These are phyloP conservation scores for Fusarium chaquense DNA, from an alignment of 2,329 filamentous ascomycete genomes.

Conservation along the genomic window DNA sequence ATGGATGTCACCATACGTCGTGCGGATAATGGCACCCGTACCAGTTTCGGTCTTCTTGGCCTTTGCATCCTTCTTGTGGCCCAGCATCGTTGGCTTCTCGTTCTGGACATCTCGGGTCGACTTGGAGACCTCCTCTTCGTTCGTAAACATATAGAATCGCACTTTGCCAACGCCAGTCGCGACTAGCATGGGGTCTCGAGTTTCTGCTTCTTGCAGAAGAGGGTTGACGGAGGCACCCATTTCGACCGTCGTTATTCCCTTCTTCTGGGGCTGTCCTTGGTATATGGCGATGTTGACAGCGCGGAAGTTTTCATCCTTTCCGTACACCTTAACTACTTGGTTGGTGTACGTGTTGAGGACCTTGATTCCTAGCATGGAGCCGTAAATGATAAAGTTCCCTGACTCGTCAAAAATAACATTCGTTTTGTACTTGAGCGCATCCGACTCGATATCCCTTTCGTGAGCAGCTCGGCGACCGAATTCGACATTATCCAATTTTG, in stretches of 20 bases:
- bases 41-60: constrained; percentile 77
- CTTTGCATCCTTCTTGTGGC: constrained; percentile 65
- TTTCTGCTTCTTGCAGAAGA: constrained; percentile 90
- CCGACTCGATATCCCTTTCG: constrained; percentile 85
- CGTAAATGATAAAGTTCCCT: constrained; percentile 93
- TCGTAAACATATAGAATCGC: constrained; percentile 98
- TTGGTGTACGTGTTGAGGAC: constrained; percentile 97
- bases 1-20: constrained; percentile 92
- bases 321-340: constrained; percentile 89
- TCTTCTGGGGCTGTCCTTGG: constrained; percentile 95
- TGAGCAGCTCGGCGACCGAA: constrained; percentile 89
- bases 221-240: constrained; percentile 98
- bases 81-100: constrained; percentile 82
- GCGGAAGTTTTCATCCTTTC: constrained; percentile 88
- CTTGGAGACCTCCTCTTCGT: constrained; percentile 85
- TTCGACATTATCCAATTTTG: constrained; percentile 88
- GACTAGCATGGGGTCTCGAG: constrained; percentile 88
- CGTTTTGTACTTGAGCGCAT: constrained; percentile 73
- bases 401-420: constrained; percentile 98
- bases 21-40: constrained; percentile 87
- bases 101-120: constrained; percentile 92
- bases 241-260: constrained; percentile 90
- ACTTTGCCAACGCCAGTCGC: constrained; percentile 86
- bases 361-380: constrained; percentile 91
- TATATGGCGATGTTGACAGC: constrained; percentile 87